A percentile compares a stretch with the other conserved stretches of the same genome.
phyloP scores from a whole-genome alignment of 805 yeast species.

The Metschnikowia drakensbergensis region DNA sequence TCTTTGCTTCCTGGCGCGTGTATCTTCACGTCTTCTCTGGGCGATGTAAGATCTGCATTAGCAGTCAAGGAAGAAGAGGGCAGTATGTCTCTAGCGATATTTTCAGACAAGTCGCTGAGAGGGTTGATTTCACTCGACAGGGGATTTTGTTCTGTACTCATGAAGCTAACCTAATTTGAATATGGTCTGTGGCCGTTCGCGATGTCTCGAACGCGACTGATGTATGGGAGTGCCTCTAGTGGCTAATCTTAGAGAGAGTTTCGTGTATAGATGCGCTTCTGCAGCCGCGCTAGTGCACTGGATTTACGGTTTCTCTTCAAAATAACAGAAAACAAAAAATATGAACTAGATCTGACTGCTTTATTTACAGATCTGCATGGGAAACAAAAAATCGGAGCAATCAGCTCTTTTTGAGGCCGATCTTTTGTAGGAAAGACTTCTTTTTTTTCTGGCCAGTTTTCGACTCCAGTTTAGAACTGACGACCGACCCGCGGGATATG shows the following conservation, averaged over 20 bases:
- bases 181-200: background rate
- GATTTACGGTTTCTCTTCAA: too few relatives aligned
- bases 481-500: slow-evolving; percentile 12
- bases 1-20: background rate
- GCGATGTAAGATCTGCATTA: background rate
- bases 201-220: background rate
- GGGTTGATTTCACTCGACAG: background rate
- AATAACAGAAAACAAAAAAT: background rate
- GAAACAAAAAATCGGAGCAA: background rate
- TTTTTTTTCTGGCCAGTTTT: slow-evolving; percentile 16
- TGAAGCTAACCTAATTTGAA: background rate
- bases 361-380: background rate
- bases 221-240: too few relatives aligned
- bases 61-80: background rate
- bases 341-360: background rate
- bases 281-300: background rate
- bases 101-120: background rate
- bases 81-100: background rate
- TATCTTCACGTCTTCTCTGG: background rate
- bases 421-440: slow-evolving; percentile 22
- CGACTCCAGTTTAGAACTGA: slow-evolving; percentile 7
- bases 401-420: slow-evolving; percentile 23
- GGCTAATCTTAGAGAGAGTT: too few relatives aligned
- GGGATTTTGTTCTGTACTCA: background rate
- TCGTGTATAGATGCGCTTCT: background rate